Conservation (phyloP, 306 rosid species). For the Vicia faba region DNA sequence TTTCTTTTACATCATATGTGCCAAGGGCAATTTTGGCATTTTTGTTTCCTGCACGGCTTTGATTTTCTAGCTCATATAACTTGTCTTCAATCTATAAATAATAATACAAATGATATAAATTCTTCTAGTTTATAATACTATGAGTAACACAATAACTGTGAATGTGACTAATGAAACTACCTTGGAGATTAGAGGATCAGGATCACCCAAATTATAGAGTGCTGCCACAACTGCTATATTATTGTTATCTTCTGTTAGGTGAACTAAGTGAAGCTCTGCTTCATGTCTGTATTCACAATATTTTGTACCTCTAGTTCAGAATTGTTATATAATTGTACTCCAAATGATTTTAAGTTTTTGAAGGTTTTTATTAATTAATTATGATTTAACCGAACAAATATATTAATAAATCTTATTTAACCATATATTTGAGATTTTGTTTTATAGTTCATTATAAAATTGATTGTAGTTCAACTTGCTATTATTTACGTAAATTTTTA, state of each 20-base stretch:
- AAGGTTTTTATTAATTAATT: no score
- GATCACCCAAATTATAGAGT: slow-evolving; percentile 55
- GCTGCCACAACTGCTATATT: slow-evolving; percentile 53
- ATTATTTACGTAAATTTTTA: no score
- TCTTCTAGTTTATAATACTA: neutral
- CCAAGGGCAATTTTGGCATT: slow-evolving; percentile 55
- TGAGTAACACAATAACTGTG: neutral
- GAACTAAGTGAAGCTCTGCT: slow-evolving; percentile 76
- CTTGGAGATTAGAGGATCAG: slow-evolving; percentile 60
- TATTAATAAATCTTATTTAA: no score
- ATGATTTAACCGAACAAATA: no score
- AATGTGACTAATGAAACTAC: slow-evolving; percentile 37
- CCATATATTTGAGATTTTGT: no score
- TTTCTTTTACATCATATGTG: slow-evolving; percentile 36
- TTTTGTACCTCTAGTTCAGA: neutral
- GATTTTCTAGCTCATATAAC: slow-evolving; percentile 48
- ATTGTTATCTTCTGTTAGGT: slow-evolving; percentile 49
- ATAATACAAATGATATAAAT: neutral
- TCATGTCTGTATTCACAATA: slow-evolving; percentile 43
- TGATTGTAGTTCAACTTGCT: no score
- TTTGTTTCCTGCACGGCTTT: slow-evolving; percentile 32
- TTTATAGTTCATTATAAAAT: no score
- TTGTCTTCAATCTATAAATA: slow-evolving; percentile 53
- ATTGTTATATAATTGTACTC: no score
- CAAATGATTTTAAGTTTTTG: no score